Evolutionary conservation across 1,284 basidiomycete species (phyloP).

Genomic region (Cryptococcus neoformans): DNA sequence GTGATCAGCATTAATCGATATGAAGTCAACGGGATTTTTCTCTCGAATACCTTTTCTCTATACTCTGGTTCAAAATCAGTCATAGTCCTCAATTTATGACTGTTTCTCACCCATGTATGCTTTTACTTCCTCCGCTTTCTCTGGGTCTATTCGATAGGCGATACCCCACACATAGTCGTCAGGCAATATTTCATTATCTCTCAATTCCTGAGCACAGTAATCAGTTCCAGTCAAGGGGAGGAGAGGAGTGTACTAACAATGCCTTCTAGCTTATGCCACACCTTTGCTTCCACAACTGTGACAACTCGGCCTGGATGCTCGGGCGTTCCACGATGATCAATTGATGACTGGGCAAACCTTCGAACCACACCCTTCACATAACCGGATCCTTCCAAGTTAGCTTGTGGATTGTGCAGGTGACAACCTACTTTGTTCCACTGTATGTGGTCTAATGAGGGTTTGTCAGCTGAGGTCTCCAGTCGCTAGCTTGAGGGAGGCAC

Average conservation of each 20-base stretch:
- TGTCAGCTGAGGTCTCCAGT: too few relatives aligned
- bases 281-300: conserved; percentile 41
- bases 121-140: conserved; percentile 34
- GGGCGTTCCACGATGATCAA: conserved; percentile 47
- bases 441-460: conserved; percentile 26
- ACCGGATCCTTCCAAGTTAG: conserved; percentile 19
- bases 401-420: not conserved
- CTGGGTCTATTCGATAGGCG: conserved; percentile 39
- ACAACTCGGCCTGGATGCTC: conserved; percentile 42
- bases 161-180: conserved; percentile 46
- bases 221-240: not conserved
- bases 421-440: conserved; percentile 32
- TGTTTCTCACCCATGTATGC: conserved; percentile 34
- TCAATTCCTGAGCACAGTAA: not conserved
- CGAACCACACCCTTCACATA: conserved; percentile 44
- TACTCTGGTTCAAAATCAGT: conserved; percentile 23
- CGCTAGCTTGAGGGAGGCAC: conserved; percentile 5
- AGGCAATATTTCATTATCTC: conserved; percentile 4
- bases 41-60: conserved; percentile 30
- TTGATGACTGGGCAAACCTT: conserved; percentile 46
- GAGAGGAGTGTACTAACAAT: conserved; percentile 16
- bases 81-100: not conserved
- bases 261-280: conserved; percentile 36
- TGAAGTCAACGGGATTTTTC: too few relatives aligned
- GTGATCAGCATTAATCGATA: too few relatives aligned